Conservation (phyloP, 257 asterid genomes). For the Mitragyna speciosa region DNA sequence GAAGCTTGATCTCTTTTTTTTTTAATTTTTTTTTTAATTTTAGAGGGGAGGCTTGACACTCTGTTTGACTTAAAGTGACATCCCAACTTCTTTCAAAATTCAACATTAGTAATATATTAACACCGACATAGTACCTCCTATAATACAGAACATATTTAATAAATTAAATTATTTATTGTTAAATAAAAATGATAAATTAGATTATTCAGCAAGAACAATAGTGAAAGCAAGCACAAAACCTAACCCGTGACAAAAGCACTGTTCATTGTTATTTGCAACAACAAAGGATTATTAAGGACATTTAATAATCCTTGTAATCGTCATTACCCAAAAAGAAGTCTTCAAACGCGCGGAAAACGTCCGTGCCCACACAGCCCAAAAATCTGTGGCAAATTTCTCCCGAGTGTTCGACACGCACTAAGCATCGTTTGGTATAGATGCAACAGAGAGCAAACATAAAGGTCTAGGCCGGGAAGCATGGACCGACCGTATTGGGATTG, state of each 20-base stretch:
- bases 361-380: slow-evolving; percentile 13
- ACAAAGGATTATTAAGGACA: neutral
- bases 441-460: slow-evolving; percentile 10
- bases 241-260: neutral
- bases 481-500: slow-evolving; percentile 46
- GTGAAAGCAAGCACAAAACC: neutral
- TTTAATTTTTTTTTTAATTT: too few relatives aligned
- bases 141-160: neutral
- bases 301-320: neutral
- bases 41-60: too few relatives aligned
- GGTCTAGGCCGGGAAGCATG: slow-evolving; percentile 1
- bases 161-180: neutral
- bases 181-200: neutral
- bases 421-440: neutral
- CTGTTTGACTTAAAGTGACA: neutral
- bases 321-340: neutral
- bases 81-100: neutral
- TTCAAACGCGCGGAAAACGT: neutral
- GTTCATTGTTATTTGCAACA: neutral
- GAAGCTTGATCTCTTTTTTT: too few relatives aligned
- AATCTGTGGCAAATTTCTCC: neutral
- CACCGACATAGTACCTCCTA: neutral
- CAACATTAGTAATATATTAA: neutral
- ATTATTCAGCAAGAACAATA: neutral
- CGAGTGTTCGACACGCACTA: slow-evolving; percentile 10